Evolutionary conservation across 108 stramenopile species (phyloP), one percentile per base, ranked within the genome.

Genomic region (Skeletonema marinoi): DNA sequence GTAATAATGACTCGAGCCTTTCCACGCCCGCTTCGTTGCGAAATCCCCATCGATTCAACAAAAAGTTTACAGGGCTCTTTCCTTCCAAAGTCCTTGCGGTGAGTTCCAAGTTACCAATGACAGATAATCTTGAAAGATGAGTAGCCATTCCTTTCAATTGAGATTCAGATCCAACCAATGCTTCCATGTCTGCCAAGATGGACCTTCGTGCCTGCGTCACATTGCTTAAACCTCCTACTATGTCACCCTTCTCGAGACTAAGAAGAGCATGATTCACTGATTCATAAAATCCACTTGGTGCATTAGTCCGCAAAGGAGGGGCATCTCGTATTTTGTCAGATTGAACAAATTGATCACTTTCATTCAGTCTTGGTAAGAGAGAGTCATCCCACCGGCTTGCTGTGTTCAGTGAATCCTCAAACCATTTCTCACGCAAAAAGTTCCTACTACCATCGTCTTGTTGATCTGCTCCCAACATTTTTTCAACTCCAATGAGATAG

Each of bases 361-460:
- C 42, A 48, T 72, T 65, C 33, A 65, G 6, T 13, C 51, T 61
- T 50, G 71, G 66, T 31, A 83, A 56, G 33, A 83, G 76, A 25
- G 67, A 13, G 54, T 74, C 42, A 62, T 83, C 82, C 82, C 82
- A 83, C 33, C 59, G 68, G 46, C 25, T 69, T 21, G 76, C 70
- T 21, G 61, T 77, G n/a, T 67, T 66, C 30, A 92, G 75, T 7
- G 71, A 67, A 58, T 78, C 84, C 65, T 90, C 88, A 60, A 88
- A 90, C 92, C 92, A 92, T 67, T 86, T 86, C 33, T 92, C 92
- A 67, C 77, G 75, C 25, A 80, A 46, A 21, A 66, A 65, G 30
- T 38, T 16, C 33, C 65, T 31, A 32, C 61, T 70, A 14, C 21
- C 56, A 25, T 66, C 54, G 17, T 21, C 35, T 33, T 65, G 25